Conservation (phyloP, 169 alveolate species). For the Plasmodium vivax region DNA sequence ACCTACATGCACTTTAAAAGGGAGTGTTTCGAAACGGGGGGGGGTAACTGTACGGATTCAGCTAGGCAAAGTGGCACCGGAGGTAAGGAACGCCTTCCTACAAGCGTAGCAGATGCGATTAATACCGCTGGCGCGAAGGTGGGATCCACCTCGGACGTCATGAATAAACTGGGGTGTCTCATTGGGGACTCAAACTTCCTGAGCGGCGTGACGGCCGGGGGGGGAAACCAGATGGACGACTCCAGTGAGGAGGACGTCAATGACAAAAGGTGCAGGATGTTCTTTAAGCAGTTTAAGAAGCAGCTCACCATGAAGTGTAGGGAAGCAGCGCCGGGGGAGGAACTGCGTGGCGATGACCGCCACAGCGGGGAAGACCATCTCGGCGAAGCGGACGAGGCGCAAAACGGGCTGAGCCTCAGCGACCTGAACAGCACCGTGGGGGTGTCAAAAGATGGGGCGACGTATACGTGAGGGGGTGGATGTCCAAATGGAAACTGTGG, state of each 20-base stretch:
- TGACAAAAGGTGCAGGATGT: conserved; percentile 49
- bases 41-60: not conserved
- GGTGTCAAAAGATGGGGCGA: not conserved
- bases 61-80: not conserved
- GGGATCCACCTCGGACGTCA: not conserved
- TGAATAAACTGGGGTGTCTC: not conserved
- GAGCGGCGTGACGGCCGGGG: not conserved
- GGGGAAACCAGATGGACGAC: not conserved
- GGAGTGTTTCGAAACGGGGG: not conserved
- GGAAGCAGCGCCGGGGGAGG: not conserved
- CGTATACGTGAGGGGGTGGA: not conserved
- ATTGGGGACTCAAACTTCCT: not conserved
- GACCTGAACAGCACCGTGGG: conserved; percentile 43
- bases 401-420: conserved; percentile 30
- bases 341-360: not conserved
- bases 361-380: not conserved
- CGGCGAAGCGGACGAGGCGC: not conserved
- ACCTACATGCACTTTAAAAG: not conserved
- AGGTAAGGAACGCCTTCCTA: not conserved
- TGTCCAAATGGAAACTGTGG: not conserved
- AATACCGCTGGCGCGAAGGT: not conserved
- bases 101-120: not conserved
- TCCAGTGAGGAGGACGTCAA: conserved; percentile 17
- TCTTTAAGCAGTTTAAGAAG: conserved; percentile 60
- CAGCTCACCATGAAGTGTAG: conserved; percentile 43